Base-by-base conservation (phyloP, 176 grass and related monocot species). In the Typha latifolia region DNA sequence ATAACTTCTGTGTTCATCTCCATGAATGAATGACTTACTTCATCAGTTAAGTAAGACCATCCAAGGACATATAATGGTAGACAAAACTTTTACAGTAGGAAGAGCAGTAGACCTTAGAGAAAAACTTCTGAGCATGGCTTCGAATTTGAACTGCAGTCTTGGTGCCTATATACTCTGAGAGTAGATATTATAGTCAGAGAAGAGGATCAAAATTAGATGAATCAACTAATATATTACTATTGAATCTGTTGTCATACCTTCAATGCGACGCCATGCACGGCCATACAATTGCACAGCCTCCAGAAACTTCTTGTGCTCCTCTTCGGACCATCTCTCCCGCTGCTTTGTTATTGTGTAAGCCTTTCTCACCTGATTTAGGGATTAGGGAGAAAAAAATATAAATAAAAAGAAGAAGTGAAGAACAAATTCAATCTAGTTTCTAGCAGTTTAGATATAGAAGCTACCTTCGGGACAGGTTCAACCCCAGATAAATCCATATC, bases 71-170 rank as follows among this genome's bases (percentile, higher is more conserved):
- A 80, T 49, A 53, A 26, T 12, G 37, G 12, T 27, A 15, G 24
- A 69, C 71, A 34, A 69, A 72, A 51, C 51, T 73, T 61, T 78
- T 16, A 64, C 63, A 67, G 48, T 32, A 78, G 67, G 70, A 72
- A 75, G 69, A 69, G 65, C 63, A 62, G 69, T 80, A 26, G 61
- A 94, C 92, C 92, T 96, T 96, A 69, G 92, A 84, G 75, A 96
- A 96, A 71, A 96, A 96, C 26, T 96, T 96, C 61, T 96, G 92
- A 16, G 92, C 92, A 74, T 96, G 92, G 74, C 92, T 96, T 77
- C 92, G 82, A 79, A 96, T 89, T 61, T 96, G 92, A 78, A 96
- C 89, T 7, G 92, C 81, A 3, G 92, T 91, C 84, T 91, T 96
- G 68, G 77, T 91, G 77, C 88, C 82, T 67, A 96, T 82, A 75